Percentiles rank a stretch among this genome's conserved stretches.
Conservation (phyloP, 2,329 filamentous ascomycete genomes). For the Penicillium sp. region DNA sequence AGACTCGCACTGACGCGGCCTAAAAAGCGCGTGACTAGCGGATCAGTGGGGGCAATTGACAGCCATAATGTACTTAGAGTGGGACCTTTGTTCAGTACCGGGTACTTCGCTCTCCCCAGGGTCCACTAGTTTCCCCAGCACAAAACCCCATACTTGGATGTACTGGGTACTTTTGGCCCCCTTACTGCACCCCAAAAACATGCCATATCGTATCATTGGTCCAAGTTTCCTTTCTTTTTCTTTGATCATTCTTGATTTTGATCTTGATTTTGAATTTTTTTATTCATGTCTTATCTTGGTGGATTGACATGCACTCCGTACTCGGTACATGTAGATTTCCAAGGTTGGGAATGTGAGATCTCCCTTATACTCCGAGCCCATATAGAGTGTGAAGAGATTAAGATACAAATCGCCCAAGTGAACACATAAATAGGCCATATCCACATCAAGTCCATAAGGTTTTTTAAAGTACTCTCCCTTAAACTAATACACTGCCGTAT, state of each 20-base stretch:
- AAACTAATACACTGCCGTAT: not conserved
- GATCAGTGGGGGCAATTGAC: slow-evolving; percentile 18
- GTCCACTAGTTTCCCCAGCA: not conserved
- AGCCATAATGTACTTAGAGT: not conserved
- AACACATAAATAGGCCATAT: too few species aligned
- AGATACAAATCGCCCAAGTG: too few species aligned
- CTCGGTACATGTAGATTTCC: not conserved
- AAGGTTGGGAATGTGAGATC: not conserved
- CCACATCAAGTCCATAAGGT: not conserved
- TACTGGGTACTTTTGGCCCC: not conserved
- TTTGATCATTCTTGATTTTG: not conserved
- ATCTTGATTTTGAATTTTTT: not conserved
- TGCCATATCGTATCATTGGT: not conserved
- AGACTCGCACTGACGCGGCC: slow-evolving; percentile 10
- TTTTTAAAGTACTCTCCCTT: not conserved
- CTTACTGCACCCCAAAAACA: not conserved
- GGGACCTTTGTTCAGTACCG: not conserved
- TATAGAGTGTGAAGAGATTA: too few species aligned
- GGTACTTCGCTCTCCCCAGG: not conserved
- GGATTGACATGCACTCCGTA: not conserved
- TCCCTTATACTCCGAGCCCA: not conserved
- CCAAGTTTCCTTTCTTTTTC: not conserved
- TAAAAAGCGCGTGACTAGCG: slow-evolving; percentile 23
- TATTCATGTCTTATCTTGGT: not conserved
- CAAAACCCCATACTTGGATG: not conserved